These are phyloP conservation scores for Apiotrichum gamsii DNA, from an alignment of 1,284 basidiomycete genomes.

Conservation along the genomic window DNA sequence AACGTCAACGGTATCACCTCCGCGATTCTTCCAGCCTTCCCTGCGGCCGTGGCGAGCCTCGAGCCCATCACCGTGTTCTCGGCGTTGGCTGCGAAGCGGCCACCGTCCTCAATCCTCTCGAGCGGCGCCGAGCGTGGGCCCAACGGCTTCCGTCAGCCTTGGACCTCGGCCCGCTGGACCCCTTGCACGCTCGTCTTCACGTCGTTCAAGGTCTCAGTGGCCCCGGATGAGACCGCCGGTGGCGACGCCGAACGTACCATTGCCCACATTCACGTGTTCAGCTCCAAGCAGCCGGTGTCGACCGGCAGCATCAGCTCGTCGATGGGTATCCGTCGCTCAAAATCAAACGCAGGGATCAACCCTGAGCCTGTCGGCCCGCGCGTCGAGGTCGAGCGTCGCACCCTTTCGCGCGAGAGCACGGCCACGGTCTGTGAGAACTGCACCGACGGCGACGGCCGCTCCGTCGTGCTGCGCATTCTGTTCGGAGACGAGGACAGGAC, in stretches of 20 bases:
- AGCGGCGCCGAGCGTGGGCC: neutral
- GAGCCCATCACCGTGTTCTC: slow-evolving; percentile 30
- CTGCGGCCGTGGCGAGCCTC: slow-evolving; percentile 18
- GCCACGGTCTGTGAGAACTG: slow-evolving; percentile 8
- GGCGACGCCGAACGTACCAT: slow-evolving; percentile 14
- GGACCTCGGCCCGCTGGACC: slow-evolving; percentile 3
- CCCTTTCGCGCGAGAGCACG: slow-evolving; percentile 7
- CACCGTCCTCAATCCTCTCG: slow-evolving; percentile 1
- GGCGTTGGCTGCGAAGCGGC: slow-evolving; percentile 12
- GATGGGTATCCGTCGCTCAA: slow-evolving; percentile 3
- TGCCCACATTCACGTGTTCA: slow-evolving; percentile 18
- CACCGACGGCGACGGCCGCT: slow-evolving; percentile 6
- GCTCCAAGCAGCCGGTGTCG: neutral
- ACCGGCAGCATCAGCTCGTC: neutral
- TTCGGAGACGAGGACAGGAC: slow-evolving; percentile 16
- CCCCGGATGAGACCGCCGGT: slow-evolving; percentile 1
- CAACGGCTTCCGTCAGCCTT: neutral
- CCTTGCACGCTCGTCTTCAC: slow-evolving; percentile 20
- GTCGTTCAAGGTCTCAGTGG: slow-evolving; percentile 13
- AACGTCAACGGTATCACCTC: slow-evolving; percentile 7
- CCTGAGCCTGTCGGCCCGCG: neutral
- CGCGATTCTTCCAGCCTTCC: slow-evolving; percentile 30
- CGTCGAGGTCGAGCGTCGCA: slow-evolving; percentile 15
- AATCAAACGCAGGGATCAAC: slow-evolving; percentile 1
- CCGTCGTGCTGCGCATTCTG: slow-evolving; percentile 12